These are phyloP conservation scores for Saksenaea vasiformis DNA, from an alignment of 371 early-diverging fungal species.

Conservation along the genomic window DNA sequence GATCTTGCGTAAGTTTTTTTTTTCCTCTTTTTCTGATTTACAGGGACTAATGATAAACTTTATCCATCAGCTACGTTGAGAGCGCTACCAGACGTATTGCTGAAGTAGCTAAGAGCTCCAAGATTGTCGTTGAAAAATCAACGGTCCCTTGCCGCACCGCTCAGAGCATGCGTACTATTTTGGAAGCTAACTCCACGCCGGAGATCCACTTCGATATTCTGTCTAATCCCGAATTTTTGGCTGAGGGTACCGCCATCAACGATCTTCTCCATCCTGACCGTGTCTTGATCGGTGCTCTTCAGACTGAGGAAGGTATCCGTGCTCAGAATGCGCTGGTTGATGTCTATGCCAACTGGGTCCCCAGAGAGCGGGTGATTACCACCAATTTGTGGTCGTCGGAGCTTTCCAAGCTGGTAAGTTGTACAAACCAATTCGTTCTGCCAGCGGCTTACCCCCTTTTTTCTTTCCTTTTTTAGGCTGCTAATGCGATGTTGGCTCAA, in stretches of 20 bases:
- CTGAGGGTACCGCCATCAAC: constrained; percentile 90
- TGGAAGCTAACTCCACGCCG: constrained; percentile 78
- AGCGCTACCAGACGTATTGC: constrained; percentile 89
- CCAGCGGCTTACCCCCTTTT: constrained; percentile 1
- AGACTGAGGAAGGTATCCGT: constrained; percentile 72
- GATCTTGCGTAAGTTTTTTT: constrained; percentile 73
- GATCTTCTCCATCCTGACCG: constrained; percentile 92
- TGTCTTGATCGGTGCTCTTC: constrained; percentile 89
- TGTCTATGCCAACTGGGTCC: constrained; percentile 87
- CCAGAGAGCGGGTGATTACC: constrained; percentile 84
- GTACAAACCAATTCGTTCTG: background rate
- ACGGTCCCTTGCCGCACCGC: constrained; percentile 97
- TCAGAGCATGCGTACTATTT: constrained; percentile 84
- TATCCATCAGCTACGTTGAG: constrained; percentile 71
- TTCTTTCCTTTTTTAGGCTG: constrained; percentile 59
- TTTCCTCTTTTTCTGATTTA: background rate
- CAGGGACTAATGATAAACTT: background rate
- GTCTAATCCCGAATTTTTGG: constrained; percentile 96
- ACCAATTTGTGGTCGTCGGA: constrained; percentile 95
- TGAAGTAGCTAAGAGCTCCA: constrained; percentile 78
- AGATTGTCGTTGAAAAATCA: constrained; percentile 94
- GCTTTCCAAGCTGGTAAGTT: constrained; percentile 82
- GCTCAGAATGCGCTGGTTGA: constrained; percentile 79
- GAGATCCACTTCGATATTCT: constrained; percentile 85
- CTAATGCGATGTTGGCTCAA: constrained; percentile 96